These are phyloP conservation scores for Sutorius eximius DNA, from an alignment of 1,284 basidiomycete genomes.

Conservation along the genomic window DNA sequence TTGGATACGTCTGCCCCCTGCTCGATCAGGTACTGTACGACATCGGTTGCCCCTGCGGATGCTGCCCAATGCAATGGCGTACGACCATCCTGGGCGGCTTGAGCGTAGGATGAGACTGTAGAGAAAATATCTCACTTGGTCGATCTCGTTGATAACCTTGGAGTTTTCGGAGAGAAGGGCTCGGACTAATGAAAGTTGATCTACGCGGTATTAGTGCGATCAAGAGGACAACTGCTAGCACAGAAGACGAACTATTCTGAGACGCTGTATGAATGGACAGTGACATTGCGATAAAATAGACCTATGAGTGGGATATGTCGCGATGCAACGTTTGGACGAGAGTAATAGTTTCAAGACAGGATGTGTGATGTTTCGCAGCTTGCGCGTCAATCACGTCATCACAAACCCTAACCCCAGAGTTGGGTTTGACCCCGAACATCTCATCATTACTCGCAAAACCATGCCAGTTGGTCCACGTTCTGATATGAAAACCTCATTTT, in stretches of 20 bases:
- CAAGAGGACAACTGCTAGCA: neutral
- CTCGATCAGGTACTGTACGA: conserved; percentile 72
- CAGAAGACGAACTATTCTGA: conserved; percentile 52
- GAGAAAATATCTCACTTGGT: conserved; percentile 51
- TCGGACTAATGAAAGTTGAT: conserved; percentile 74
- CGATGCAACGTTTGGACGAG: neutral
- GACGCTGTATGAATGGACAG: conserved; percentile 58
- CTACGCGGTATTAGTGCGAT: conserved; percentile 41
- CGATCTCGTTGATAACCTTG: conserved; percentile 63
- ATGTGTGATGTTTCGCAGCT: neutral
- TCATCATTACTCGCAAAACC: neutral
- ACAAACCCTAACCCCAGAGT: conserved; percentile 24
- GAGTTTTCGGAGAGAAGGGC: conserved; percentile 70
- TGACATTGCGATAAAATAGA: conserved; percentile 14
- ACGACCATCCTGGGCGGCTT: conserved; percentile 70
- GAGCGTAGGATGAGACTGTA: neutral
- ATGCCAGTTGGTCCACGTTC: neutral
- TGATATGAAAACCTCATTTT: conserved; percentile 1
- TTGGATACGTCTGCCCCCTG: conserved; percentile 72
- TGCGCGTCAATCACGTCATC: conserved; percentile 3
- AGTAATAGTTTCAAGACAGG: neutral
- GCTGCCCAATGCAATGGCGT: conserved; percentile 91
- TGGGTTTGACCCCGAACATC: conserved; percentile 11
- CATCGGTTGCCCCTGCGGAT: conserved; percentile 69
- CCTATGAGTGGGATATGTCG: neutral